Evolutionary conservation across 1,284 basidiomycete genomes (phyloP), one percentile per base, ranked within the genome.

Genomic region (Meripilus lineatus): DNA sequence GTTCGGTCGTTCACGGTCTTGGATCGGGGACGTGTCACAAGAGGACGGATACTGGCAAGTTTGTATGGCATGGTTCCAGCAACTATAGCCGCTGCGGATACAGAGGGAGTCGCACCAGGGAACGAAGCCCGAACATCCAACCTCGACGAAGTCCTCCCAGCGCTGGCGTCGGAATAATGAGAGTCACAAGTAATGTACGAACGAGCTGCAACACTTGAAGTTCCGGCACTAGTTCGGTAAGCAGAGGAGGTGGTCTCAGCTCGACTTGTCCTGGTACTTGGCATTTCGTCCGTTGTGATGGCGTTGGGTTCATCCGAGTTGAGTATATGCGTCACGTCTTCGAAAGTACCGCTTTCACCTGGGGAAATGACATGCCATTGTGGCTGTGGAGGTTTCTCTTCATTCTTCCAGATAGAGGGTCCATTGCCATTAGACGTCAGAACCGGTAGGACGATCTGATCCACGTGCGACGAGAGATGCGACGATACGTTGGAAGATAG

Each of bases 141-240:
- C n/a, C n/a, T n/a, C 45, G 4, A 6, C 14, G 8, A 30, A 30
- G 28, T 10, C 23, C 45, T 45, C 36, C 44, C 49, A 37, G 51
- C 34, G 49, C 56, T 58, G 4, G 56, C 57, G 2, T 35, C 49
- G 28, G 58, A 59, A 52, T 62, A 62, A 17, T 52, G 53, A 45
- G 59, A 61, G 45, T 58, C 59, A 51, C 61, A 61, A 21, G 61
- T 59, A 35, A 54, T 50, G 53, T 59, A 61, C 33, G 59, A 61
- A 40, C 57, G 56, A 35, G 54, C 58, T 20, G 51, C 54, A 45
- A 56, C 44, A 47, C 57, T 58, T 13, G 50, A 45, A 11, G 53
- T 57, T 38, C 58, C 58, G 21, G 46, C 53, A 47, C 60, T 62
- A 24, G 51, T 50, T n/a, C n/a, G n/a, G n/a, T n/a, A n/a, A n/a